Evolutionary conservation across 2,329 filamentous ascomycete genomes (phyloP), one percentile per base, ranked within the genome.

Genomic region (Lizonia empirigonia): DNA sequence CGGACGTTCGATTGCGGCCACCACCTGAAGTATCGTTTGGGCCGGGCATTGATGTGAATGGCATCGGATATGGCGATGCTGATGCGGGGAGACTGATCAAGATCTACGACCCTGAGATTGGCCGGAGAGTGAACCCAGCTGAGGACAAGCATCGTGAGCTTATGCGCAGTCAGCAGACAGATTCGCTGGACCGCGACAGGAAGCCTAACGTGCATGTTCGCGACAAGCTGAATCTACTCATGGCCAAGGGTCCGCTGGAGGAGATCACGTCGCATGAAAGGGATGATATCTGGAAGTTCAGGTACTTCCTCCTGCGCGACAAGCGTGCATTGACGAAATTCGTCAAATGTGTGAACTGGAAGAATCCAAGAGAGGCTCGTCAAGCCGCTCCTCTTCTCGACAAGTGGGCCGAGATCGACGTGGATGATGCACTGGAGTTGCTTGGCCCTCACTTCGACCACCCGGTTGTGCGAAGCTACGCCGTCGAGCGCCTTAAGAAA

Each of bases 321-420:
- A 99, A 99, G 62, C 71, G 77, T 47, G 78, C 93, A 2, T 79
- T 97, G 50, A 99, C 93, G 26, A 99, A 99, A 66, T 96, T 99
- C 63, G 91, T 97, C 71, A 99, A 97, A 73, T 97, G 93, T 0
- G 93, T 97, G 30, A 92, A 95, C 60, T 99, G 94, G 93, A 85
- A 84, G 40, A 93, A 96, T 70, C 82, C 84, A 37, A 85, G 85
- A 55, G 93, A 99, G 78, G 86, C 89, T 4, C 87, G 89, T 52
- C 91, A 97, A 76, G 92, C 93, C 5, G 89, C 94, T 19, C 90
- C 95, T 55, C 85, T 99, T 4, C 81, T 99, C 15, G 85, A 88
- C 0, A 93, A 92, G 63, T 99, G 94, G 94, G 95, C 90, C 0
- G 91, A 96, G 60, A 96, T 99, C 51, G 94, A 97, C 68, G 87